Evolutionary conservation across 495 filamentous ascomycete genomes (phyloP).

Genomic region (Hypoxylon cercidicola): DNA sequence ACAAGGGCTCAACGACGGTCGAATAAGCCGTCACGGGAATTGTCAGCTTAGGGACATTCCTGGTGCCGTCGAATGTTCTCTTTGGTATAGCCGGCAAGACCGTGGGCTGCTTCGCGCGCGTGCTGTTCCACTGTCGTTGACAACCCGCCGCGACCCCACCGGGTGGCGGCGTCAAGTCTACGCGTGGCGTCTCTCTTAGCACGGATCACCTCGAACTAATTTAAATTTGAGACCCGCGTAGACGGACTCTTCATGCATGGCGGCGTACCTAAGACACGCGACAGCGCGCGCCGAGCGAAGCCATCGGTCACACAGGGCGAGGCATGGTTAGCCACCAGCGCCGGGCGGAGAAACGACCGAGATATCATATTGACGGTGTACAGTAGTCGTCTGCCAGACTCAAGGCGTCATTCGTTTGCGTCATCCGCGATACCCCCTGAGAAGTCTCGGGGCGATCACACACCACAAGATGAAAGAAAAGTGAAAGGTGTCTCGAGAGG

Average conservation of each 20-base stretch:
- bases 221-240: conserved; percentile 23
- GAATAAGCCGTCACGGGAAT: conserved; percentile 45
- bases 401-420: conserved; percentile 17
- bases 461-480: conserved; percentile 10
- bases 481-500: conserved; percentile 13
- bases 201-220: conserved; percentile 24
- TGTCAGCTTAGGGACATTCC: conserved; percentile 18
- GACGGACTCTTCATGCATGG: conserved; percentile 17
- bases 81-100: conserved; percentile 41
- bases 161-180: conserved; percentile 37
- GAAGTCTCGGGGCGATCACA: neutral
- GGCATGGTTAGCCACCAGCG: conserved; percentile 46
- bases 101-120: conserved; percentile 39
- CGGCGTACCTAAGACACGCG: conserved; percentile 42
- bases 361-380: conserved; percentile 43
- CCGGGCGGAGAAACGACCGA: conserved; percentile 42
- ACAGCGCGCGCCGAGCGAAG: conserved; percentile 37
- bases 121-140: conserved; percentile 44
- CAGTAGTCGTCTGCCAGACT: conserved; percentile 26
- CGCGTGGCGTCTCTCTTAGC: conserved; percentile 38
- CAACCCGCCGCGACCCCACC: conserved; percentile 15
- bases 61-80: conserved; percentile 21
- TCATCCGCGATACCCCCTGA: conserved; percentile 30
- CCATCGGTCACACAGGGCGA: conserved; percentile 39
- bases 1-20: conserved; percentile 54